Conservation (phyloP, 1,284 basidiomycete species). For the Microbotryomycetes sp. region DNA sequence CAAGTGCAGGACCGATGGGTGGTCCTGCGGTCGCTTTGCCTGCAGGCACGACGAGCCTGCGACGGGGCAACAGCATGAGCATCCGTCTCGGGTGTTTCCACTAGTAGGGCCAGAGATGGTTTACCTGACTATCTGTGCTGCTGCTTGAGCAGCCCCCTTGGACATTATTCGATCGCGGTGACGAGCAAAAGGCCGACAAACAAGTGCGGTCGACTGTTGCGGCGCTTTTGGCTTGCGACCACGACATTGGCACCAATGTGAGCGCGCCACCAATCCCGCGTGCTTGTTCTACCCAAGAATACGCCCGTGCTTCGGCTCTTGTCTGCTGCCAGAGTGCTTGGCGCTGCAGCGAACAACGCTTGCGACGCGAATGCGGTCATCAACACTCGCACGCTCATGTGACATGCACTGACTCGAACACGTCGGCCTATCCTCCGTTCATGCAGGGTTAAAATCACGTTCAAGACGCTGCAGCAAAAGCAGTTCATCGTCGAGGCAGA, state of each 20-base stretch:
- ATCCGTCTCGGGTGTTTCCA: neutral
- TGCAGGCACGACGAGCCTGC: slow-evolving; percentile 73
- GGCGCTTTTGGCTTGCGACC: no score
- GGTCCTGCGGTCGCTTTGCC: slow-evolving; percentile 95
- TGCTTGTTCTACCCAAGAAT: no score
- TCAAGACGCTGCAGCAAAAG: slow-evolving; percentile 93
- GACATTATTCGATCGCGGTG: slow-evolving; percentile 26
- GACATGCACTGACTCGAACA: no score
- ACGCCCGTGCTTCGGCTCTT: no score
- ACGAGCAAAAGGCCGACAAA: neutral
- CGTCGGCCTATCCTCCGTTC: neutral
- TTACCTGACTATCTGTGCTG: slow-evolving; percentile 31
- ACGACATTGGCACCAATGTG: neutral
- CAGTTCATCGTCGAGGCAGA: slow-evolving; percentile 64
- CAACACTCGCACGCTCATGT: neutral
- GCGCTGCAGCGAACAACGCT: no score
- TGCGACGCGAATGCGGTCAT: neutral
- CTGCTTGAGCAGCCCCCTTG: slow-evolving; percentile 23
- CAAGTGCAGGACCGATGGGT: slow-evolving; percentile 92
- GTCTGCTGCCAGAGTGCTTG: no score
- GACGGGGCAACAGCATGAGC: neutral
- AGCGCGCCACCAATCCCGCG: neutral
- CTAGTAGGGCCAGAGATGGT: neutral
- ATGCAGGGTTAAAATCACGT: slow-evolving; percentile 50
- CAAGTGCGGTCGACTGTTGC: no score